These are phyloP conservation scores for Ustilago cynodontis DNA, from an alignment of 1,284 basidiomycete genomes.

Conservation along the genomic window DNA sequence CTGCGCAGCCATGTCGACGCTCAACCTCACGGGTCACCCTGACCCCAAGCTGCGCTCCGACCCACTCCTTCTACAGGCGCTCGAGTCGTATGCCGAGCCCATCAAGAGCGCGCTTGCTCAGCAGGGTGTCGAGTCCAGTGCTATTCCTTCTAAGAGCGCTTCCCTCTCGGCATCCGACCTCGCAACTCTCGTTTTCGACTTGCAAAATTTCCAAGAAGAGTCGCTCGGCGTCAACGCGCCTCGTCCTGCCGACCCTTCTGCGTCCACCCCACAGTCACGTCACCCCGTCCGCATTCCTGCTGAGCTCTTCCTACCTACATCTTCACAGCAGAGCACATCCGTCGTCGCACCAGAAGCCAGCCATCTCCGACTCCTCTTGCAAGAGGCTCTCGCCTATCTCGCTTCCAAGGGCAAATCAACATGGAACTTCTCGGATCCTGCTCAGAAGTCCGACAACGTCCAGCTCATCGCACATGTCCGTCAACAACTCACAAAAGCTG, in stretches of 20 bases:
- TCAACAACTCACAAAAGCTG: slow-evolving; percentile 41
- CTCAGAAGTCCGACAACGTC: slow-evolving; percentile 46
- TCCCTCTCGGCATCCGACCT: slow-evolving; percentile 47
- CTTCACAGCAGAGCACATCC: slow-evolving; percentile 49
- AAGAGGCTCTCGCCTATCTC: slow-evolving; percentile 50
- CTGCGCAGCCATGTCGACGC: slow-evolving; percentile 39
- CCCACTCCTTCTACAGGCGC: slow-evolving; percentile 42
- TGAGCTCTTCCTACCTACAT: slow-evolving; percentile 54
- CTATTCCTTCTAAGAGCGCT: slow-evolving; percentile 31
- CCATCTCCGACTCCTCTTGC: slow-evolving; percentile 54
- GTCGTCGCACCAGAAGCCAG: slow-evolving; percentile 37
- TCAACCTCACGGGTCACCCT: slow-evolving; percentile 53
- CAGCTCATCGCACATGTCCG: slow-evolving; percentile 60
- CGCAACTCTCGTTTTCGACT: slow-evolving; percentile 36
- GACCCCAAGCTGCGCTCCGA: slow-evolving; percentile 49
- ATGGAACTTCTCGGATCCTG: slow-evolving; percentile 57
- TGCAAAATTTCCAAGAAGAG: slow-evolving; percentile 64
- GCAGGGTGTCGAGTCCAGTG: slow-evolving; percentile 16
- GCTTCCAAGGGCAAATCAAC: slow-evolving; percentile 38
- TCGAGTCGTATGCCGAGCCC: slow-evolving; percentile 50
- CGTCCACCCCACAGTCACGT: slow-evolving; percentile 23
- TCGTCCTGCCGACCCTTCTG: slow-evolving; percentile 50
- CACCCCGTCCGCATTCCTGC: slow-evolving; percentile 65
- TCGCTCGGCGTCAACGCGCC: slow-evolving; percentile 56
- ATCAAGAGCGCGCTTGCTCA: slow-evolving; percentile 40